Evolutionary conservation across 2,329 filamentous ascomycete genomes (phyloP).

Genomic region (Trichoderma koningii): DNA sequence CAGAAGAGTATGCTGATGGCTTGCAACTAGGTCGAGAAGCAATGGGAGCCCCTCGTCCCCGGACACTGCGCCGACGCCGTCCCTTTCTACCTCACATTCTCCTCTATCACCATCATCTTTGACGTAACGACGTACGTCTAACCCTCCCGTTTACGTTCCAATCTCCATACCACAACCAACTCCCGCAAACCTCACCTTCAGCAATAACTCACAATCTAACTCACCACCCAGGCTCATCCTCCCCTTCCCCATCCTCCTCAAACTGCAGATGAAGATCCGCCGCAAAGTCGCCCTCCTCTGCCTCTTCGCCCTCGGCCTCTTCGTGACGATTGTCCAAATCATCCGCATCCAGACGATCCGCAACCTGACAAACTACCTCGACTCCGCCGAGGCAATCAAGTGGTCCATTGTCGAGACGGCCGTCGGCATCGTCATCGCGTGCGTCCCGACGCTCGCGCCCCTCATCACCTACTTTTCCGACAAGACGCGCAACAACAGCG

Average conservation of each 20-base stretch:
- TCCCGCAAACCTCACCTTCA: too few relatives aligned
- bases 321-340: constrained; percentile 54
- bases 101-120: constrained; percentile 46
- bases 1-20: not conserved
- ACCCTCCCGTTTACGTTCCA: not conserved
- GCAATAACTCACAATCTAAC: not conserved
- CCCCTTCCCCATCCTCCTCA: constrained; percentile 45
- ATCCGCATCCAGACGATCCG: constrained; percentile 54
- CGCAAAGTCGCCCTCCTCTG: constrained; percentile 47
- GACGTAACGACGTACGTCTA: constrained; percentile 44
- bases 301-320: constrained; percentile 53
- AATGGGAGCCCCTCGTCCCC: constrained; percentile 46
- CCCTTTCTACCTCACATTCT: constrained; percentile 48
- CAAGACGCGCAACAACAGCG: constrained; percentile 30
- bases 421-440: constrained; percentile 47
- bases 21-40: constrained; percentile 34
- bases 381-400: constrained; percentile 46
- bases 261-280: constrained; percentile 41
- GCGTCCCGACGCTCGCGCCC: constrained; percentile 48
- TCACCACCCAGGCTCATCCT: constrained; percentile 40
- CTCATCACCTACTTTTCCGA: constrained; percentile 43
- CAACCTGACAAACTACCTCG: constrained; percentile 47
- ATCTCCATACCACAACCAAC: not conserved
- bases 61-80: constrained; percentile 45
- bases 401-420: constrained; percentile 52